Evolutionary conservation across 306 rosid species (phyloP).

Genomic region (Hippophae tibetana): DNA sequence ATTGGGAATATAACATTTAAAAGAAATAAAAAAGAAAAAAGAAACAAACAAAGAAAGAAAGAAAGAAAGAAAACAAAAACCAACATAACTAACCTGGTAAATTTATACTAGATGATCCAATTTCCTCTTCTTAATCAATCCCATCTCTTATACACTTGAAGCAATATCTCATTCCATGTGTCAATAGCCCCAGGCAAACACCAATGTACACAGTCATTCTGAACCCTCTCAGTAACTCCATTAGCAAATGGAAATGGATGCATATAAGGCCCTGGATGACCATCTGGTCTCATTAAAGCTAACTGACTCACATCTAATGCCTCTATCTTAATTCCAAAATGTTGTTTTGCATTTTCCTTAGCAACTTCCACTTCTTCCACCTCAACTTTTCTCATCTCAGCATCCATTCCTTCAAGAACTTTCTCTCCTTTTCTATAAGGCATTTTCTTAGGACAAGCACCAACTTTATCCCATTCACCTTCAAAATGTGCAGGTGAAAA

Average conservation of each 20-base stretch:
- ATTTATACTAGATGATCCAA: too few relatives aligned
- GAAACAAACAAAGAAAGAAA: too few relatives aligned
- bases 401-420: constrained; percentile 69
- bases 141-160: constrained; percentile 52
- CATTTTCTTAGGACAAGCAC: constrained; percentile 66
- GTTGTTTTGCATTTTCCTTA: constrained; percentile 22
- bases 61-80: too few relatives aligned
- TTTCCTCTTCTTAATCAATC: background rate
- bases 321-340: constrained; percentile 35
- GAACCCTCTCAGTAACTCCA: constrained; percentile 53
- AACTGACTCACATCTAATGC: constrained; percentile 67
- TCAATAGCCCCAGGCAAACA: constrained; percentile 89
- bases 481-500: constrained; percentile 89
- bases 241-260: constrained; percentile 61
- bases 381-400: constrained; percentile 58
- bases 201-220: constrained; percentile 95
- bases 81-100: too few relatives aligned
- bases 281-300: constrained; percentile 74
- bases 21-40: too few relatives aligned
- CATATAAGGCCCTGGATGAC: constrained; percentile 93
- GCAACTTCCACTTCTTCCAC: constrained; percentile 66
- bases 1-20: too few relatives aligned
- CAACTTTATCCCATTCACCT: constrained; percentile 83
- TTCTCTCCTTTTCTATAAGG: constrained; percentile 51
- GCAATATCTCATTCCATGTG: constrained; percentile 81